Conservation (phyloP, 352 stramenopile genomes). For the Globisporangium nagaii region DNA sequence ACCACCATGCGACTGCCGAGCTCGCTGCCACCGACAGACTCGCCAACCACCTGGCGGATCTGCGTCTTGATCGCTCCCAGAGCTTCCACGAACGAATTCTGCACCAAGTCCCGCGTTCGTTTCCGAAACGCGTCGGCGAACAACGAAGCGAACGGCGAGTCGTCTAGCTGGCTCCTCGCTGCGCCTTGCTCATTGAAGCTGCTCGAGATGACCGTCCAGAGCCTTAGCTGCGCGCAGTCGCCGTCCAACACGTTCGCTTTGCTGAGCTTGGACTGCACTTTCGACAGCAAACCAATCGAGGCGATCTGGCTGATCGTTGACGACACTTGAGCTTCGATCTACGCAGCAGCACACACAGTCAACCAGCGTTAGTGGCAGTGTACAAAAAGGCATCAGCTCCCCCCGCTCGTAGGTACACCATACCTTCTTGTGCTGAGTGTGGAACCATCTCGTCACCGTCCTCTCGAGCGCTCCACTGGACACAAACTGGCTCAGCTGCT, state of each 20-base stretch:
- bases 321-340: conserved; percentile 38
- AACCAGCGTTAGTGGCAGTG: background rate
- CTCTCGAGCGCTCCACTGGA: conserved; percentile 24
- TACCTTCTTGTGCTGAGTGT: conserved; percentile 34
- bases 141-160: conserved; percentile 55
- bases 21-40: conserved; percentile 15
- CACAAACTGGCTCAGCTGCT: conserved; percentile 22
- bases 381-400: too few species aligned
- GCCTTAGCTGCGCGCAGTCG: conserved; percentile 22
- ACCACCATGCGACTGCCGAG: conserved; percentile 8
- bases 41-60: conserved; percentile 34
- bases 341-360: background rate
- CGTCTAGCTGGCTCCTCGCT: background rate
- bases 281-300: conserved; percentile 52
- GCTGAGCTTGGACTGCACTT: conserved; percentile 52
- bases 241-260: conserved; percentile 27
- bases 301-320: conserved; percentile 48
- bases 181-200: background rate
- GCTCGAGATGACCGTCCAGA: conserved; percentile 26
- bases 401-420: too few species aligned
- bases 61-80: conserved; percentile 63
- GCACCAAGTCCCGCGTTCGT: conserved; percentile 61
- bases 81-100: conserved; percentile 71
- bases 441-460: conserved; percentile 32
- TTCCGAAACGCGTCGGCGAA: conserved; percentile 62